These are phyloP conservation scores for Claviceps sorghi DNA, from an alignment of 2,329 filamentous ascomycete species.

Conservation along the genomic window DNA sequence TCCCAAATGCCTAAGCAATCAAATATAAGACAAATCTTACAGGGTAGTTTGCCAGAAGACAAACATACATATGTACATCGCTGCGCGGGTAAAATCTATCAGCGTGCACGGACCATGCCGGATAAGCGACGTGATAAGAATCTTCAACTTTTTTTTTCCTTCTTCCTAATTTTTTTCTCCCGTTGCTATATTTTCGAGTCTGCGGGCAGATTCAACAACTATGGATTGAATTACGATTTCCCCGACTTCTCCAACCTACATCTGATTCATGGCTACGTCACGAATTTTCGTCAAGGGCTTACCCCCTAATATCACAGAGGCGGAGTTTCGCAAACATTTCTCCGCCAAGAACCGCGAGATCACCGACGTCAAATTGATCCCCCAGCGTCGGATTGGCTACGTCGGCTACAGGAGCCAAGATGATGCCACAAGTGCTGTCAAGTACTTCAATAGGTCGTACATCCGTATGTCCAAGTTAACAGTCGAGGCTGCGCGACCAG, in stretches of 20 bases:
- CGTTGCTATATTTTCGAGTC: conserved; percentile 1
- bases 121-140: conserved; percentile 9
- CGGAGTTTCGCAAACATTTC: conserved; percentile 82
- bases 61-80: no score
- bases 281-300: conserved; percentile 68
- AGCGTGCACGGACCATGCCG: conserved; percentile 12
- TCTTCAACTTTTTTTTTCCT: conserved; percentile 17
- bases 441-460: conserved; percentile 90
- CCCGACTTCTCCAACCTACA: background rate
- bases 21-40: background rate
- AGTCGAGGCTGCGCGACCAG: conserved; percentile 76
- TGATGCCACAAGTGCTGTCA: conserved; percentile 69
- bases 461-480: conserved; percentile 90
- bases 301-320: conserved; percentile 71
- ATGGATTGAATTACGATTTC: background rate
- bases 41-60: conserved; percentile 1
- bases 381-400: conserved; percentile 84
- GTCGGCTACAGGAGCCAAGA: conserved; percentile 78
- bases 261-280: conserved; percentile 40
- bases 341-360: conserved; percentile 54
- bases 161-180: background rate
- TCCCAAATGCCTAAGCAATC: background rate
- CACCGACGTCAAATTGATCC: conserved; percentile 85
- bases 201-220: conserved; percentile 5
- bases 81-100: background rate